These are phyloP conservation scores for Thymus quinquecostatus DNA, from an alignment of 257 asterid genomes.

Conservation along the genomic window DNA sequence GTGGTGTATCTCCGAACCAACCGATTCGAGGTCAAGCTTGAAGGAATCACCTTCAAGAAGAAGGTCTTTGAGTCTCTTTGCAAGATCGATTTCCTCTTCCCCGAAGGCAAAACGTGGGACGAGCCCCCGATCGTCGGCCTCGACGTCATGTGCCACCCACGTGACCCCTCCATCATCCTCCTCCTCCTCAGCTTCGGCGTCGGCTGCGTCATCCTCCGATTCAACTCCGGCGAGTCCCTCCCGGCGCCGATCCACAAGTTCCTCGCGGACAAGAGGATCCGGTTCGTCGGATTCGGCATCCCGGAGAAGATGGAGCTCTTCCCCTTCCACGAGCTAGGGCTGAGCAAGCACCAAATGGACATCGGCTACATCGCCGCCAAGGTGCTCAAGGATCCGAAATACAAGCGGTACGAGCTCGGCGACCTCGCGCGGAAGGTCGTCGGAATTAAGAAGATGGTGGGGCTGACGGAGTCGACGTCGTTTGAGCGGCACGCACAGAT, in stretches of 20 bases:
- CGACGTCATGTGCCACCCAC: constrained; percentile 89
- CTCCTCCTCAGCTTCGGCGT: constrained; percentile 70
- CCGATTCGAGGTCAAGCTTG: constrained; percentile 81
- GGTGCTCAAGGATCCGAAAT: constrained; percentile 51
- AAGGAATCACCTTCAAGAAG: constrained; percentile 83
- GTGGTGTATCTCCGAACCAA: constrained; percentile 73
- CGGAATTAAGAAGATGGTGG: constrained; percentile 69
- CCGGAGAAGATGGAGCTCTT: constrained; percentile 72
- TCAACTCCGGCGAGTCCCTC: constrained; percentile 54
- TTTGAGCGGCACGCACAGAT: constrained; percentile 81
- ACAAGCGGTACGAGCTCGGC: constrained; percentile 57
- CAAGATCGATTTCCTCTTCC: constrained; percentile 76
- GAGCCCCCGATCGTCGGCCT: constrained; percentile 75
- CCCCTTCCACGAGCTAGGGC: constrained; percentile 65
- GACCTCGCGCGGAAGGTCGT: constrained; percentile 64
- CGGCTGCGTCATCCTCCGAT: constrained; percentile 77
- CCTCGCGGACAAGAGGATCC: constrained; percentile 68
- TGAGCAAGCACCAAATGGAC: constrained; percentile 47
- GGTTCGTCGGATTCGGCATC: constrained; percentile 72
- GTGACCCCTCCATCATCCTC: constrained; percentile 68
- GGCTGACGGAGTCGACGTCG: constrained; percentile 67
- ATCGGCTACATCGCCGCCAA: constrained; percentile 73
- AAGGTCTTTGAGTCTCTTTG: constrained; percentile 73
- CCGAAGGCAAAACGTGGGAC: constrained; percentile 66
- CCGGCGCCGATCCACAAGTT: constrained; percentile 62